Conservation (phyloP, 2,329 filamentous ascomycete species). For the Coleophoma crateriformis region DNA sequence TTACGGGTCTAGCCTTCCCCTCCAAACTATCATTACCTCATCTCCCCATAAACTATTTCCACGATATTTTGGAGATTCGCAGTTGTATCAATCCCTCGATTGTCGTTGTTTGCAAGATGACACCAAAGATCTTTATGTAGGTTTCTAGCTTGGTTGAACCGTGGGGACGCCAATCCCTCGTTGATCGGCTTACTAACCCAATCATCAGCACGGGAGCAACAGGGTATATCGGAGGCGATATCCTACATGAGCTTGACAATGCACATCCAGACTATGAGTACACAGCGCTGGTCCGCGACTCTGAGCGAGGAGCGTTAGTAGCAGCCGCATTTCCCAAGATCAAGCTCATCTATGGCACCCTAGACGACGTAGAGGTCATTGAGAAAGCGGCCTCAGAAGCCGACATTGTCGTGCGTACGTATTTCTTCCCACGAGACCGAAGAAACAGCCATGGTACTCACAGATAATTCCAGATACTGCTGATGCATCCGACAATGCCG, state of each 20-base stretch:
- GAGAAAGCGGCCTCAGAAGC: slow-evolving; percentile 37
- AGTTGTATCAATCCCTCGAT: too few relatives aligned
- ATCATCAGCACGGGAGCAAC: slow-evolving; percentile 24
- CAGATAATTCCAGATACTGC: slow-evolving; percentile 17
- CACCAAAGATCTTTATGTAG: slow-evolving; percentile 21
- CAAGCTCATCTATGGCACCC: slow-evolving; percentile 44
- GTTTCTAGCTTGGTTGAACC: neutral
- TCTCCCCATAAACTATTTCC: too few relatives aligned
- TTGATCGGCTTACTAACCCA: neutral
- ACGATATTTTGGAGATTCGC: too few relatives aligned
- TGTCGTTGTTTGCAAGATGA: slow-evolving; percentile 5
- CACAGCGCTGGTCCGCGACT: slow-evolving; percentile 42
- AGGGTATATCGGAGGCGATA: slow-evolving; percentile 39
- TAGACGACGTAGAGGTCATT: slow-evolving; percentile 37
- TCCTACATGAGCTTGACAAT: slow-evolving; percentile 34
- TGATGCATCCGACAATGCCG: slow-evolving; percentile 41
- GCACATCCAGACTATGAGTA: slow-evolving; percentile 42
- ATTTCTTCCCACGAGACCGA: neutral
- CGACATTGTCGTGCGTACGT: slow-evolving; percentile 40
- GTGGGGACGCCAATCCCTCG: neutral
- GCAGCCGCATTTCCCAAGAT: slow-evolving; percentile 39
- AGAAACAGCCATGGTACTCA: neutral
- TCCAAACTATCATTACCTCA: too few relatives aligned
- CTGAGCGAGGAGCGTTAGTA: slow-evolving; percentile 39
- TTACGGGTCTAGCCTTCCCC: too few relatives aligned